Evolutionary conservation across 768 basidiomycete species (phyloP), one percentile per base, ranked within the genome.

Genomic region (Suillus brevipes): DNA sequence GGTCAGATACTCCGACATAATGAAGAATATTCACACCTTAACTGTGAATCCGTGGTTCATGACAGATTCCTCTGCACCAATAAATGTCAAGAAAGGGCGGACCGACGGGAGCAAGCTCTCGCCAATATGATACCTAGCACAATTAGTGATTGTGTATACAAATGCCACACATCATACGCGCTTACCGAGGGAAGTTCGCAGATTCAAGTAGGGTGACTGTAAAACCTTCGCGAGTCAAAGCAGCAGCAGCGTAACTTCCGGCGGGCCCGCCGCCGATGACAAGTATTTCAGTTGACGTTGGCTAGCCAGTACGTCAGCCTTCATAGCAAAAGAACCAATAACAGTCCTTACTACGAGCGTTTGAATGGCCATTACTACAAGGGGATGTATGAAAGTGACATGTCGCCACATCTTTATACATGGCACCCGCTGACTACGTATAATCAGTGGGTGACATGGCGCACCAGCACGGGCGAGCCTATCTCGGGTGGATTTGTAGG

Each of bases 51-150:
- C 86, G 69, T 83, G 72, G 40, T 75, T 78, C 10, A 73, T 74
- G 34, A 88, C 71, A 67, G 83, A 82, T 14, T 84, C 80, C 71
- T 87, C 85, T 42, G 83, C 84, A 6, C 80, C 86, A 49, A 88
- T 85, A 71, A 84, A 87, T 45, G 83, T 79, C 67, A 87, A 77
- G 69, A 86, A 86, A 64, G 83, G 86, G 23, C 86, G 81, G 47
- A 84, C 75, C 7, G 86, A 87, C 6, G 87, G 86, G 65, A 88
- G 86, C 34, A 88, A 74, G 69, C 84, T 84, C 77, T 88, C 86
- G 34, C 86, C 86, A 60, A 85, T 75, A 71, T 86, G 84, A 70
- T 86, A 88, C 42, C 84, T 85, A 62, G 18, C 10, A 12, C 23
- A 25, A 37, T 62, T 14, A 42, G 23, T 8, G 23, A 58, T 28